Evolutionary conservation across 163 green algal genomes (phyloP).

Genomic region (Scenedesmus sp.): DNA sequence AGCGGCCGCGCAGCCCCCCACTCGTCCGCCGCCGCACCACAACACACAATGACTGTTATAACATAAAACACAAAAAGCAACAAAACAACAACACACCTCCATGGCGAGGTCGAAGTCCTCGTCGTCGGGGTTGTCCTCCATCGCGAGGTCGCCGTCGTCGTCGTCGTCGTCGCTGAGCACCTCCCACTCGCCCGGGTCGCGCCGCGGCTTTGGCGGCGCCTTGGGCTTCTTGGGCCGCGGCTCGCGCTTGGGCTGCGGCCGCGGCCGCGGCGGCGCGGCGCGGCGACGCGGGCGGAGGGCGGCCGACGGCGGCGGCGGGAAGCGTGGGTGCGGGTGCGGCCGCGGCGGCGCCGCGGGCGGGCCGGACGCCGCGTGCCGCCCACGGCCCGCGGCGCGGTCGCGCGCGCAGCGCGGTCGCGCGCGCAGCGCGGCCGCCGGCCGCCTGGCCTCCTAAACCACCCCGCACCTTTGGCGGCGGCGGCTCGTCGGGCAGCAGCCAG

Average conservation of each 20-base stretch:
- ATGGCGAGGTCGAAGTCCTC: slow-evolving; percentile 42
- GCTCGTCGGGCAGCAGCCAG: slow-evolving; percentile 26
- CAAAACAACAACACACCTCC: neutral
- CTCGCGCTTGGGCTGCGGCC: slow-evolving; percentile 19
- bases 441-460: neutral
- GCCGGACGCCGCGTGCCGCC: neutral
- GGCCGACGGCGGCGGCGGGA: neutral
- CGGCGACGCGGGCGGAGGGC: neutral
- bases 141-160: slow-evolving; percentile 34
- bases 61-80: neutral
- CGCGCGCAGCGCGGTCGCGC: neutral
- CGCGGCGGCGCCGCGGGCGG: neutral
- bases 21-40: no score
- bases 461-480: slow-evolving; percentile 14
- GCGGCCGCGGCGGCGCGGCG: neutral
- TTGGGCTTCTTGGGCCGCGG: slow-evolving; percentile 35
- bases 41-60: no score
- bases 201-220: slow-evolving; percentile 12
- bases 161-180: slow-evolving; percentile 2
- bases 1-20: no score
- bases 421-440: neutral
- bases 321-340: neutral
- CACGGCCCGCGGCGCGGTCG: neutral
- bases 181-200: slow-evolving; percentile 27
- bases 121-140: slow-evolving; percentile 33